These are phyloP conservation scores for Hippophae gyantsensis DNA, from an alignment of 306 rosid species.

Conservation along the genomic window DNA sequence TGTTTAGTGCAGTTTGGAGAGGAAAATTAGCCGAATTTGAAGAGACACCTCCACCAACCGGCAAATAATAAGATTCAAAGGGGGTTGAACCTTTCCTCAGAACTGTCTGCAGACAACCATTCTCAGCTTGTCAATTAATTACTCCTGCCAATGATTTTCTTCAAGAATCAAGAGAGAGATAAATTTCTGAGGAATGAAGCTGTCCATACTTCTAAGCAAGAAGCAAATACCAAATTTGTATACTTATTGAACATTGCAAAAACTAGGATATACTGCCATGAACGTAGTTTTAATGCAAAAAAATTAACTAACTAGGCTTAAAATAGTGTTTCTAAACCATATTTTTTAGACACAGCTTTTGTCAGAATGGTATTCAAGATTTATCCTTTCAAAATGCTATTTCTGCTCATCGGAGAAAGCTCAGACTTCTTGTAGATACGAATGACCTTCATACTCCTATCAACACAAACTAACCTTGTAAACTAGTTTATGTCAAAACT, in stretches of 20 bases:
- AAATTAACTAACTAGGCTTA: background rate
- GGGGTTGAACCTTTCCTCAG: slow-evolving; percentile 46
- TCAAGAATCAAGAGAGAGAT: slow-evolving; percentile 30
- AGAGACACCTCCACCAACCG: slow-evolving; percentile 41
- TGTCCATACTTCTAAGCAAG: slow-evolving; percentile 4
- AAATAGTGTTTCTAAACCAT: slow-evolving; percentile 2
- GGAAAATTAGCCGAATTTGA: slow-evolving; percentile 55
- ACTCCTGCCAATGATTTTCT: slow-evolving; percentile 28
- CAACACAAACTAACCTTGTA: background rate
- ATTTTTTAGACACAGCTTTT: background rate
- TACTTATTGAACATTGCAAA: background rate
- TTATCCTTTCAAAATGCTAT: background rate
- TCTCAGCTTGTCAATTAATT: slow-evolving; percentile 43
- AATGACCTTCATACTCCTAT: background rate
- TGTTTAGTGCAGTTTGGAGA: slow-evolving; percentile 58
- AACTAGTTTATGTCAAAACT: background rate
- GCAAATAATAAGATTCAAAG: slow-evolving; percentile 81
- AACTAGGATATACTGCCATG: background rate
- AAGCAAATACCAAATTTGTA: background rate
- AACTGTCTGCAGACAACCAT: slow-evolving; percentile 77
- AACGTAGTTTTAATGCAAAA: slow-evolving; percentile 4
- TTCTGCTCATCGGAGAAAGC: background rate
- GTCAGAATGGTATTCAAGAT: background rate
- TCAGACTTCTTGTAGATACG: background rate
- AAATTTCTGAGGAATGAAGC: slow-evolving; percentile 16